A percentile compares a stretch with the other conserved stretches of the same genome.
Evolutionary conservation across 768 basidiomycete species (phyloP).

Genomic region (Strobilomyces confusus): DNA sequence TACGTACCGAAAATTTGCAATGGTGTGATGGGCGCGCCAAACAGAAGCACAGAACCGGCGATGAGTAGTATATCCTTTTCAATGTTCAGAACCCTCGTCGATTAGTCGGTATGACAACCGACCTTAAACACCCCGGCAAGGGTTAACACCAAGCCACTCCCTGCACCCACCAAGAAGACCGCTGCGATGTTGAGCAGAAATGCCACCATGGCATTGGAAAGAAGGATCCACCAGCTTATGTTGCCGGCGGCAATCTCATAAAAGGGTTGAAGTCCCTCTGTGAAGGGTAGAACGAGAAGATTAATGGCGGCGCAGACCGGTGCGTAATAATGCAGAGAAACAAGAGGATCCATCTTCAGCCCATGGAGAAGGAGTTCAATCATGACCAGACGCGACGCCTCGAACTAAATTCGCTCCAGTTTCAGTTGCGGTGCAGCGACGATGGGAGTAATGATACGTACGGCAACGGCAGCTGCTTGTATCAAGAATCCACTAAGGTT

Average conservation of each 20-base stretch:
- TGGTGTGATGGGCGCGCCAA: constrained; percentile 74
- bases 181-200: constrained; percentile 91
- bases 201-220: constrained; percentile 83
- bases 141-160: constrained; percentile 84
- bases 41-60: constrained; percentile 82
- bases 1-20: constrained; percentile 76
- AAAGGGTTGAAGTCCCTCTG: constrained; percentile 88
- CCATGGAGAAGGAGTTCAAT: constrained; percentile 94
- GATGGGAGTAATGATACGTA: constrained; percentile 25
- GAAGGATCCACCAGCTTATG: constrained; percentile 65
- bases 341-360: constrained; percentile 95
- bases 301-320: constrained; percentile 94
- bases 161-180: constrained; percentile 89
- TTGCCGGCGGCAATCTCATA: constrained; percentile 49
- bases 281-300: constrained; percentile 81
- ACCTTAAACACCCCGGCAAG: constrained; percentile 94
- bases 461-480: constrained; percentile 82
- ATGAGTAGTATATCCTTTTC: constrained; percentile 86
- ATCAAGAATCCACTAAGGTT: constrained; percentile 83
- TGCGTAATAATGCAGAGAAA: constrained; percentile 94
- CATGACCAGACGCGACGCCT: constrained; percentile 92
- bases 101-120: constrained; percentile 11
- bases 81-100: constrained; percentile 28
- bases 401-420: constrained; percentile 54
- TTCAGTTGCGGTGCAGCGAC: not conserved